Base-by-base conservation (phyloP, 805 yeast genomes). In the Teunomyces aglyptinius region DNA sequence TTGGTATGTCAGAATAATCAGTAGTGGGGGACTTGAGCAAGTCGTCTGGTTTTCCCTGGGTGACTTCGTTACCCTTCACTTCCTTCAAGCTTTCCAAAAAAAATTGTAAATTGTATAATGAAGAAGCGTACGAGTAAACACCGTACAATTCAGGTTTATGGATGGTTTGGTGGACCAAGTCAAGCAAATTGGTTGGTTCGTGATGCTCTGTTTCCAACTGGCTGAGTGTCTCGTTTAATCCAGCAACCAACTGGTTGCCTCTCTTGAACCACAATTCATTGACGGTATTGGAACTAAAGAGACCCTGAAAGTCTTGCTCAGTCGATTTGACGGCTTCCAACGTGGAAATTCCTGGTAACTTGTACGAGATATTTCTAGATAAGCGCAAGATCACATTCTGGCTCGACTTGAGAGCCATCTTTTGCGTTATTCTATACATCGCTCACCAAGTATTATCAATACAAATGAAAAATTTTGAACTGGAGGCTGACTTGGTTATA, bases 91-190 rank as follows among this genome's bases (percentile, higher is more conserved):
- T 64, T 44, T 79, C 80, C 43, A 78, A 63, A 53, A 70, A 71
- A 49, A 77, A 78, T 51, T 71, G 79, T 44, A 74, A 58, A 58
- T 76, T 78, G 65, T 76, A 75, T 47, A 80, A 68, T 22, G 71
- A 57, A 4, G 81, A 61, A 5, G 82, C 76, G 41, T 71, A 61
- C 43, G 75, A 66, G 54, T 74, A 75, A 40, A 78, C 64, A 31
- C 66, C 67, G 45, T 65, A 63, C 50, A 77, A 71, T 45, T 68
- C 74, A 28, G 77, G 78, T 47, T 72, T 71, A 52, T 68, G 70
- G 41, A 76, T 71, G 3, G 79, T 71, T 48, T 67, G 60, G 8
- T 66, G 52, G 38, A 78, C 63, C 42, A 78, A 59, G 12, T 44
- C 57, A 19, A 55, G 50, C 42, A 56, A 53, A 28, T 44, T 38